phyloP scores from a whole-genome alignment of 768 basidiomycete genomes.

The Lentinula guzmanii region DNA sequence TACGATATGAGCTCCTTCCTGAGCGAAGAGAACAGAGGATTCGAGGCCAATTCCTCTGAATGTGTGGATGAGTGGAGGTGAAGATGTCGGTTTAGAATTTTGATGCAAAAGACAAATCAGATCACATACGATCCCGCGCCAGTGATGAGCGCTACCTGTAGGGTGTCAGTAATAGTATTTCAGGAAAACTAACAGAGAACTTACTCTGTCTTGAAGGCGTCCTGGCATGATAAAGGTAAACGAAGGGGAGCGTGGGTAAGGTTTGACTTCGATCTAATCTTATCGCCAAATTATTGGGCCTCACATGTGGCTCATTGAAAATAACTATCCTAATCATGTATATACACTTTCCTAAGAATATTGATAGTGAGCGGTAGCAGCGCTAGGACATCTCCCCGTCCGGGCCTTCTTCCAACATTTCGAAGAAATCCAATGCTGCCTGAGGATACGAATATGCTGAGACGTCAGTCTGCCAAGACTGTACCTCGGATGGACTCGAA shows the following conservation, averaged over 20 bases:
- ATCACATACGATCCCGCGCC: conserved; percentile 79
- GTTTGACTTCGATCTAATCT: too few species aligned
- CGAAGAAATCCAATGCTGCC: not conserved
- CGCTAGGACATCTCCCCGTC: not conserved
- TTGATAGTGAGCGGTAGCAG: too few species aligned
- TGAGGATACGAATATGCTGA: not conserved
- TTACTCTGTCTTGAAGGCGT: conserved; percentile 63
- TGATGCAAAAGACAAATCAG: not conserved
- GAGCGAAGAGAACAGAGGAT: conserved; percentile 90
- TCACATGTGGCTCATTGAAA: too few species aligned
- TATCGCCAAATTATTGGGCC: too few species aligned
- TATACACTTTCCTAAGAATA: too few species aligned
- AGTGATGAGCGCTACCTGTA: conserved; percentile 73
- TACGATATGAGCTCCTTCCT: conserved; percentile 88
- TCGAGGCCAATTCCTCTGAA: conserved; percentile 93
- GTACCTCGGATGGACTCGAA: not conserved
- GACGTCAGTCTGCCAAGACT: conserved; percentile 4
- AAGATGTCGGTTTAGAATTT: conserved; percentile 11
- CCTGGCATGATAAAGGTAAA: conserved; percentile 44
- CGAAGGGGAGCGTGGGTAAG: too few species aligned
- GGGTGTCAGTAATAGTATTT: conserved; percentile 4
- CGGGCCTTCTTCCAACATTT: conserved; percentile 1
- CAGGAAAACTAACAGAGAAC: conserved; percentile 5
- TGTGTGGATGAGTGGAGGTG: conserved; percentile 11
- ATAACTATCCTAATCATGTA: too few species aligned